phyloP scores from a whole-genome alignment of 768 basidiomycete species.

The Boletus subparvulus region DNA sequence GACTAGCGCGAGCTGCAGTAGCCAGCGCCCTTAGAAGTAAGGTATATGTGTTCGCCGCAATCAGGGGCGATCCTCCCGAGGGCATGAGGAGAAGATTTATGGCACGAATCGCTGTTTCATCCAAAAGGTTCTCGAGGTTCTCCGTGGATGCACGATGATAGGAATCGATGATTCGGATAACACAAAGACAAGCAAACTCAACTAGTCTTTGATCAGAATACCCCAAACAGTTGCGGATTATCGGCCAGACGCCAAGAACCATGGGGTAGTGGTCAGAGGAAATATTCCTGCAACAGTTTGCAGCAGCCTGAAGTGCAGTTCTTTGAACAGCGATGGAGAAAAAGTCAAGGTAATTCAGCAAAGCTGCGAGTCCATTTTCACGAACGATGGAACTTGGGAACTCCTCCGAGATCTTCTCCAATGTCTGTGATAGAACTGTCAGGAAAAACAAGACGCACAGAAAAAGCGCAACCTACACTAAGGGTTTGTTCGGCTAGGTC shows the following conservation, averaged over 20 bases:
- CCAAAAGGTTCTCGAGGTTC: constrained; percentile 83
- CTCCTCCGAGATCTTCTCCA: constrained; percentile 98
- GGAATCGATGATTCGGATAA: constrained; percentile 91
- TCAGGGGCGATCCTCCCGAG: constrained; percentile 81
- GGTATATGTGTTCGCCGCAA: constrained; percentile 87
- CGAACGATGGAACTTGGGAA: constrained; percentile 94
- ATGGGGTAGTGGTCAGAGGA: constrained; percentile 86
- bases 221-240: constrained; percentile 85
- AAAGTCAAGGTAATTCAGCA: constrained; percentile 96
- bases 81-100: constrained; percentile 85
- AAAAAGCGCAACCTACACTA: constrained; percentile 63
- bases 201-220: constrained; percentile 97
- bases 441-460: constrained; percentile 3
- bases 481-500: constrained; percentile 98
- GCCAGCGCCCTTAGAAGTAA: constrained; percentile 83
- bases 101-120: constrained; percentile 73
- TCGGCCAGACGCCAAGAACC: constrained; percentile 88
- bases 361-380: constrained; percentile 89
- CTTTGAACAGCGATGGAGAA: constrained; percentile 98
- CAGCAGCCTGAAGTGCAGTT: constrained; percentile 93
- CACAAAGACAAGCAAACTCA: constrained; percentile 92
- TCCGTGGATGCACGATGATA: constrained; percentile 84
- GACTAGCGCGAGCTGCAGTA: constrained; percentile 83
- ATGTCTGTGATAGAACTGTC: constrained; percentile 56
- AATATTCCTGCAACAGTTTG: constrained; percentile 94